Conservation (phyloP, 2,329 filamentous ascomycete species). For the Aspergillus fijiensis region DNA sequence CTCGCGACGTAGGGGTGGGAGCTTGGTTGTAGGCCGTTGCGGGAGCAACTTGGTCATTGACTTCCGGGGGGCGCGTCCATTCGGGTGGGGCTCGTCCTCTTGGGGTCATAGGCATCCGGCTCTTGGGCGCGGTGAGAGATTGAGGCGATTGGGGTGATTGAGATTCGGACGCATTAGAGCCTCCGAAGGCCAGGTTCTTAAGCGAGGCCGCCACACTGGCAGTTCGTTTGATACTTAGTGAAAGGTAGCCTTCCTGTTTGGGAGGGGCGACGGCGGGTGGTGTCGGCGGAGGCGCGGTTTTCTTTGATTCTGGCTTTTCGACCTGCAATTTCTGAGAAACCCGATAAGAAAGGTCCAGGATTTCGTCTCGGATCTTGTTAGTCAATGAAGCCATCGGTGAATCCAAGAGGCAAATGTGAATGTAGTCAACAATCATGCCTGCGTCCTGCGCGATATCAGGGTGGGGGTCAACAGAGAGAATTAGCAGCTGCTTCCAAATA, state of each 20-base stretch:
- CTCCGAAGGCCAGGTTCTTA: slow-evolving; percentile 60
- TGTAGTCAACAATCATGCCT: slow-evolving; percentile 78
- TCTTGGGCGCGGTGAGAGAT: slow-evolving; percentile 31
- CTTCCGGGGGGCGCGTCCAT: slow-evolving; percentile 68
- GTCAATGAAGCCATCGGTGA: slow-evolving; percentile 73
- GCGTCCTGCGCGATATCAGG: slow-evolving; percentile 88
- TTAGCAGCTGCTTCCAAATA: slow-evolving; percentile 89
- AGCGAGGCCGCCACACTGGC: slow-evolving; percentile 65
- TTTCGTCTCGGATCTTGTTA: slow-evolving; percentile 70
- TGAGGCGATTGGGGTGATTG: slow-evolving; percentile 26
- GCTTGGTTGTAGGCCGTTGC: slow-evolving; percentile 73
- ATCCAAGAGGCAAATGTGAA: slow-evolving; percentile 73
- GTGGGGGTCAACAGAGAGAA: slow-evolving; percentile 90
- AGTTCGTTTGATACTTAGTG: slow-evolving; percentile 60
- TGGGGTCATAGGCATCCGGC: slow-evolving; percentile 42
- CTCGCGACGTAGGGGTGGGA: slow-evolving; percentile 74
- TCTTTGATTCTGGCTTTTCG: slow-evolving; percentile 36
- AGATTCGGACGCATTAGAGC: slow-evolving; percentile 36
- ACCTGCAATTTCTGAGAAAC: slow-evolving; percentile 42
- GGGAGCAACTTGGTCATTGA: slow-evolving; percentile 66
- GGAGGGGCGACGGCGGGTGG: slow-evolving; percentile 51
- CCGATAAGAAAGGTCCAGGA: slow-evolving; percentile 37
- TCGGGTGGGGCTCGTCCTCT: slow-evolving; percentile 57
- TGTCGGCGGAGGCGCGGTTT: slow-evolving; percentile 43
- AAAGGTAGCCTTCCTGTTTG: slow-evolving; percentile 62